Percentiles rank a stretch among this genome's conserved stretches.
Conservation (phyloP, 129 eudicot species). For the Ambrosia artemisiifolia region DNA sequence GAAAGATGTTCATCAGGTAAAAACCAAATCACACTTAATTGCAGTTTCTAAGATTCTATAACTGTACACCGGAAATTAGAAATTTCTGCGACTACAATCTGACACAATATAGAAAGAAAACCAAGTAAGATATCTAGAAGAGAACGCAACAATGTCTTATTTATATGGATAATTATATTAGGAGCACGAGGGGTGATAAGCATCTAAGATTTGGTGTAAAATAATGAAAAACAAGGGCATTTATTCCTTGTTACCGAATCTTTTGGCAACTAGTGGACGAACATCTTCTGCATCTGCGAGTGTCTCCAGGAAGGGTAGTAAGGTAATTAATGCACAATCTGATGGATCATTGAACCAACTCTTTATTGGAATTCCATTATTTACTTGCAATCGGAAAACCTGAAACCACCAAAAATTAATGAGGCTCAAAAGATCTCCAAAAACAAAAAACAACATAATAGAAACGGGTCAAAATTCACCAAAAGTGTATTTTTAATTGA, state of each 20-base stretch:
- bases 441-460: not conserved
- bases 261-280: slow-evolving; percentile 88
- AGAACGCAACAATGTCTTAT: slow-evolving; percentile 39
- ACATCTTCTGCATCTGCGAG: slow-evolving; percentile 89
- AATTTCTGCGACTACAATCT: slow-evolving; percentile 40
- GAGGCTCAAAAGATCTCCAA: not conserved
- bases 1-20: slow-evolving; percentile 8
- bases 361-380: slow-evolving; percentile 97
- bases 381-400: slow-evolving; percentile 95
- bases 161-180: slow-evolving; percentile 37
- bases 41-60: slow-evolving; percentile 47
- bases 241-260: slow-evolving; percentile 99
- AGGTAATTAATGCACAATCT: slow-evolving; percentile 74
- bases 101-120: slow-evolving; percentile 19
- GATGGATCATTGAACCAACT: slow-evolving; percentile 98
- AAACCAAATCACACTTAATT: slow-evolving; percentile 30
- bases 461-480: not conserved
- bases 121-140: slow-evolving; percentile 29
- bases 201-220: slow-evolving; percentile 43
- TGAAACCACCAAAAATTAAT: slow-evolving; percentile 39
- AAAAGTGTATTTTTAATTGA: not conserved
- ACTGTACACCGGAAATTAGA: slow-evolving; percentile 56
- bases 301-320: slow-evolving; percentile 88
- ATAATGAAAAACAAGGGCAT: slow-evolving; percentile 57
- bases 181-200: slow-evolving; percentile 32